Evolutionary conservation across 2,329 filamentous ascomycete species (phyloP), one percentile per base, ranked within the genome.

Genomic region (Colletotrichum eleusines): DNA sequence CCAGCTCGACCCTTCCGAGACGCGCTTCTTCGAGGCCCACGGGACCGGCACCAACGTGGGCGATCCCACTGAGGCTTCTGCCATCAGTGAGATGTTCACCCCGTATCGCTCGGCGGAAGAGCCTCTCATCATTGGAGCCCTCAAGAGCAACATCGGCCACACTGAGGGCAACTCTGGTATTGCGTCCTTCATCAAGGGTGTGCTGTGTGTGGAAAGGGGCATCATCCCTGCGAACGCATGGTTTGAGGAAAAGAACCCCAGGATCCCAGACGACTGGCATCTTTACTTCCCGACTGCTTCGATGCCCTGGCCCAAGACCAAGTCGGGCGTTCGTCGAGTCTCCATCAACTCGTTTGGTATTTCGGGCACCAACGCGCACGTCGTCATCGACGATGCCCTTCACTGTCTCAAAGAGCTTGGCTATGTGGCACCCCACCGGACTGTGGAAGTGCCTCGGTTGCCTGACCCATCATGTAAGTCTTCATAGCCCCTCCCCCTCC

Each of bases 21-120:
- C 38, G 1, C 9, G 3, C 1, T 40, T 18, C 38, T 16, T 18
- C 18, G 38, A 40, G 14, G 18, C 9, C 5, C 33, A 35, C 33
- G 33, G 33, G 5, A 35, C 33, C 5, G 33, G 33, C 33, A 35
- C 33, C 26, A 80, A 80, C 35, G 83, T 84, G 2, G 88, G 88
- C 2, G 87, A 90, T 71, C 86, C 87, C 0, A 83, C 85, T 20
- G 87, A 89, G 69, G 84, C 84, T 0, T 78, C 76, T 18, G 86
- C 84, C 5, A 82, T 88, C 50, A 76, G 81, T 35, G 79, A 79
- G 9, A 81, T 85, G 0, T 82, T 86, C 42, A 78, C 80, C 6
- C 64, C 76, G 23, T 78, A 79, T 4, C 79, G 83, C 9, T 80
- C 80, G 20, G 48, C 55, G 0, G 76, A 80, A 2, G 78, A 80